These are phyloP conservation scores for Russula sp. DNA, from an alignment of 768 basidiomycete genomes.

Conservation along the genomic window DNA sequence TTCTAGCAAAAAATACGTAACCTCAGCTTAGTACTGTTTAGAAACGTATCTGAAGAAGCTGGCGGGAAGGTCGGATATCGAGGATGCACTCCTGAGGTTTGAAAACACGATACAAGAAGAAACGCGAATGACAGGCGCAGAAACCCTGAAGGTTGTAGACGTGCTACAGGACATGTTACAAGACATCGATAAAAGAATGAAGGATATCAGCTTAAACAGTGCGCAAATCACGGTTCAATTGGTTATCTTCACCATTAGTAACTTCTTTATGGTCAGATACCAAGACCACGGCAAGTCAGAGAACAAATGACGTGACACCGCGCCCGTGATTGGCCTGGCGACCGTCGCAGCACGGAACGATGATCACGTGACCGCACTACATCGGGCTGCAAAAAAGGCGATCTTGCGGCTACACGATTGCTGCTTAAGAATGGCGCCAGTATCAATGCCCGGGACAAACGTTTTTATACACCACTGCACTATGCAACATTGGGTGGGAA, in stretches of 20 bases:
- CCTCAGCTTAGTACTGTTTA: neutral
- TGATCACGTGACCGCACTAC: neutral
- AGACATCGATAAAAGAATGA: neutral
- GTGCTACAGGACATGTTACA: too few species aligned
- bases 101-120: slow-evolving; percentile 7
- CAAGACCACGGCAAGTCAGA: too few species aligned
- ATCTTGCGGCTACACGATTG: neutral
- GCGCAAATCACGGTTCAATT: too few species aligned
- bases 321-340: neutral
- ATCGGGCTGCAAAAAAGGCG: neutral
- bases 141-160: neutral
- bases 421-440: neutral
- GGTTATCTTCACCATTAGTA: too few species aligned
- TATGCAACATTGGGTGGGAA: neutral
- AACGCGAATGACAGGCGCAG: neutral
- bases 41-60: neutral
- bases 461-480: neutral
- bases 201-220: neutral
- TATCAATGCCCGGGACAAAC: neutral
- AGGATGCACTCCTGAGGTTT: neutral
- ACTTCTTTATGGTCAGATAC: too few species aligned
- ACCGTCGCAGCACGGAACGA: neutral
- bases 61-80: neutral
- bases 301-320: too few species aligned
- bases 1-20: fast-evolving